These are phyloP conservation scores for Naganishia kalamii DNA, from an alignment of 768 basidiomycete species.

Conservation along the genomic window DNA sequence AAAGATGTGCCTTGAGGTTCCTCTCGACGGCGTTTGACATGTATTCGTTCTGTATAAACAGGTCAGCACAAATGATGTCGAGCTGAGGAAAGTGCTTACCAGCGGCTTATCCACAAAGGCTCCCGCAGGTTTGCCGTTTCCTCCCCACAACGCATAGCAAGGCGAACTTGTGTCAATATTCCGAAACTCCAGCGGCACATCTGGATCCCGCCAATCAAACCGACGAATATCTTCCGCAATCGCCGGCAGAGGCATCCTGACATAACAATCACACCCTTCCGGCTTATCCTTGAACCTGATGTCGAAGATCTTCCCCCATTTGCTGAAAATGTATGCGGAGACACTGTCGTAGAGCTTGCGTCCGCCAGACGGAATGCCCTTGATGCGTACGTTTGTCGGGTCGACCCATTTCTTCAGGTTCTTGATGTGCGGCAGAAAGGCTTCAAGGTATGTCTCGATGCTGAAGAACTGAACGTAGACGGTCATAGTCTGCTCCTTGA, in stretches of 20 bases:
- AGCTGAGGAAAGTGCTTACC: background rate
- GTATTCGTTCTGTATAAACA: background rate
- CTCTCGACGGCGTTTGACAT: background rate
- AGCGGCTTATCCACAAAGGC: constrained; percentile 3
- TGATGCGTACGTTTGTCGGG: background rate
- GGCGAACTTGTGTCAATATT: background rate
- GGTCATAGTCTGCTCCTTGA: background rate
- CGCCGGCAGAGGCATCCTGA: background rate
- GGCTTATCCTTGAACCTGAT: constrained; percentile 3
- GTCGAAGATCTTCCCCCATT: background rate
- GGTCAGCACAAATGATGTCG: background rate
- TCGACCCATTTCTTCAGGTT: background rate
- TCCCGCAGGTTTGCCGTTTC: constrained; percentile 1
- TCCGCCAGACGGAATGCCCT: background rate
- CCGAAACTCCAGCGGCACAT: background rate
- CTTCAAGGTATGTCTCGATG: constrained; percentile 13
- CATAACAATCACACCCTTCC: constrained; percentile 10
- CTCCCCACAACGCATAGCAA: background rate
- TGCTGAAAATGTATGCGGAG: background rate
- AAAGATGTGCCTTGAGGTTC: background rate
- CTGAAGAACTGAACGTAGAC: constrained; percentile 7
- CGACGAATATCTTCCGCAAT: background rate
- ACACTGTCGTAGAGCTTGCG: background rate
- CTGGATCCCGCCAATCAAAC: constrained; percentile 7
- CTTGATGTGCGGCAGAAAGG: constrained; percentile 4